These are phyloP conservation scores for Hygrophila difformis DNA, from an alignment of 257 asterid genomes.

Conservation along the genomic window DNA sequence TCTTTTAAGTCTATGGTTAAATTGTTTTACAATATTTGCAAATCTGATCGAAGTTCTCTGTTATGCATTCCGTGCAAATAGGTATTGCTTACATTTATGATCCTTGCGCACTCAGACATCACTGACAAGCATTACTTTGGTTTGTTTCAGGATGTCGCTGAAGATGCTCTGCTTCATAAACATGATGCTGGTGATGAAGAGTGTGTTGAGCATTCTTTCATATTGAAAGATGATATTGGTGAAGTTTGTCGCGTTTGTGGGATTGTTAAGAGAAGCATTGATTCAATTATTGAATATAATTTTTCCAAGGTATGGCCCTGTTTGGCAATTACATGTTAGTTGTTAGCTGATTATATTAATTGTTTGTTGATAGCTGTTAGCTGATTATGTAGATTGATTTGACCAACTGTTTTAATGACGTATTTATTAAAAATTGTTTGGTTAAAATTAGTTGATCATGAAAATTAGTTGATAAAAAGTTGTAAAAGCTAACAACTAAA, in stretches of 20 bases:
- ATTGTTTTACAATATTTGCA: too few species aligned
- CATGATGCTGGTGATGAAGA: slow-evolving; percentile 39
- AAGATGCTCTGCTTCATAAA: slow-evolving; percentile 33
- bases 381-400: too few species aligned
- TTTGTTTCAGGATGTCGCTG: slow-evolving; percentile 45
- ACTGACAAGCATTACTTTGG: slow-evolving; percentile 16
- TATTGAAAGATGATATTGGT: slow-evolving; percentile 88
- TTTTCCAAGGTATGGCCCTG: slow-evolving; percentile 62
- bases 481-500: too few species aligned
- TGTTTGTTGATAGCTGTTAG: too few species aligned
- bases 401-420: too few species aligned
- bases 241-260: slow-evolving; percentile 96
- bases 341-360: too few species aligned
- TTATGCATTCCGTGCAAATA: not conserved
- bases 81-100: not conserved
- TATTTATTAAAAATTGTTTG: too few species aligned
- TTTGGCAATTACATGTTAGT: too few species aligned
- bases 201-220: slow-evolving; percentile 87
- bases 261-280: slow-evolving; percentile 76
- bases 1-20: too few species aligned
- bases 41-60: not conserved
- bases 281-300: slow-evolving; percentile 77
- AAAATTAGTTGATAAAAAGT: too few species aligned
- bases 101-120: slow-evolving; percentile 7
- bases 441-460: too few species aligned